Evolutionary conservation across 2,329 filamentous ascomycete species (phyloP).

Genomic region (Fusarium sp.): DNA sequence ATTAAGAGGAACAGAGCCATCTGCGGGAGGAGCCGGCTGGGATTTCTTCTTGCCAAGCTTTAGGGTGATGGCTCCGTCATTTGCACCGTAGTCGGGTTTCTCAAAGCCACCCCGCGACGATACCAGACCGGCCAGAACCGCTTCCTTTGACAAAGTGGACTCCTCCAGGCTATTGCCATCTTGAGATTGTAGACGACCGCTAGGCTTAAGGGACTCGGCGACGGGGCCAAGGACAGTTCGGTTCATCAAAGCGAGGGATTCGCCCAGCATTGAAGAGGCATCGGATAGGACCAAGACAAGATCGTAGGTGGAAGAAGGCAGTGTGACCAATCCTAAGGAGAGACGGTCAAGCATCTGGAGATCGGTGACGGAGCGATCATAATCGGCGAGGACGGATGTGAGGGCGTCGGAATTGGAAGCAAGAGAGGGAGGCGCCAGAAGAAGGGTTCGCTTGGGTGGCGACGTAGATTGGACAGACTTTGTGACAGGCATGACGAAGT

Average conservation of each 20-base stretch:
- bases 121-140: slow-evolving; percentile 84
- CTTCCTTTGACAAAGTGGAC: slow-evolving; percentile 69
- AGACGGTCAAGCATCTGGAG: slow-evolving; percentile 98
- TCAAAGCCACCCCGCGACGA: slow-evolving; percentile 73
- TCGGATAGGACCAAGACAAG: slow-evolving; percentile 86
- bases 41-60: slow-evolving; percentile 56
- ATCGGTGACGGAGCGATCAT: slow-evolving; percentile 83
- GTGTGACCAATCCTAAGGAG: slow-evolving; percentile 80
- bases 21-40: slow-evolving; percentile 28
- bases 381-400: slow-evolving; percentile 74
- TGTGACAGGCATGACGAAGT: slow-evolving; percentile 56
- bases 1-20: slow-evolving; percentile 45
- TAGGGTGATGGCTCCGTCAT: slow-evolving; percentile 67
- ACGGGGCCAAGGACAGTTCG: slow-evolving; percentile 76
- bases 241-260: slow-evolving; percentile 73
- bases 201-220: slow-evolving; percentile 76
- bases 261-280: slow-evolving; percentile 73
- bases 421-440: slow-evolving; percentile 91
- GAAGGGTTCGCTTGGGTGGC: slow-evolving; percentile 71
- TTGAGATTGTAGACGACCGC: slow-evolving; percentile 76
- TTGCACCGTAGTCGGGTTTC: slow-evolving; percentile 75
- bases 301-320: slow-evolving; percentile 84
- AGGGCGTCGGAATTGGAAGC: slow-evolving; percentile 86
- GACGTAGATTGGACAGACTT: slow-evolving; percentile 40
- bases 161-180: slow-evolving; percentile 69